These are phyloP conservation scores for Castanea mollissima DNA, from an alignment of 306 rosid species.

Conservation along the genomic window DNA sequence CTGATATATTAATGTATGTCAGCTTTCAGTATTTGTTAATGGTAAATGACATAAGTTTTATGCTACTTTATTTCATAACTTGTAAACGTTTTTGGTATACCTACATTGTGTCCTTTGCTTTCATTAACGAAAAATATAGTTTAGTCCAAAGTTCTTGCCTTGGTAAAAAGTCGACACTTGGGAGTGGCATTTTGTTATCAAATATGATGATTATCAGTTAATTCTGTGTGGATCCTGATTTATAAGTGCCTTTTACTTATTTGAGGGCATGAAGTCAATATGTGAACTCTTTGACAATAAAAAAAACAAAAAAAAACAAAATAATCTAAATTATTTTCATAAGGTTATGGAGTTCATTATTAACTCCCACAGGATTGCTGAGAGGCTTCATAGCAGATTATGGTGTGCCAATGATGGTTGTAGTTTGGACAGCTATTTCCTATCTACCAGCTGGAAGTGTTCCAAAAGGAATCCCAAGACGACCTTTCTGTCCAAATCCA, in stretches of 20 bases:
- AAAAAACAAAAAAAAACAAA: background rate
- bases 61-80: background rate
- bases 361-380: too few species aligned
- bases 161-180: background rate
- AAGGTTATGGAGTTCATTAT: too few species aligned
- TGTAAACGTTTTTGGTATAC: background rate
- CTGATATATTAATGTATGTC: slow-evolving; percentile 8
- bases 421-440: too few species aligned
- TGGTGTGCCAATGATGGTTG: too few species aligned
- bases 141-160: background rate
- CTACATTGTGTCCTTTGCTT: background rate
- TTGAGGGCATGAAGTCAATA: background rate
- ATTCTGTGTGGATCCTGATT: too few species aligned
- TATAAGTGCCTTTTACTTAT: background rate
- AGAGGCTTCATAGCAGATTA: too few species aligned
- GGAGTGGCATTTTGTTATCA: background rate
- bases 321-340: background rate
- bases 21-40: background rate
- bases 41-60: background rate
- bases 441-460: too few species aligned
- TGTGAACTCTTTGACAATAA: background rate
- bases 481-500: too few species aligned
- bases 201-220: background rate
- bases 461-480: too few species aligned
- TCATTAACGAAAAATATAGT: background rate